Evolutionary conservation across 2,329 filamentous ascomycete species (phyloP), one percentile per base, ranked within the genome.

Genomic region (Diaporthe sp.): DNA sequence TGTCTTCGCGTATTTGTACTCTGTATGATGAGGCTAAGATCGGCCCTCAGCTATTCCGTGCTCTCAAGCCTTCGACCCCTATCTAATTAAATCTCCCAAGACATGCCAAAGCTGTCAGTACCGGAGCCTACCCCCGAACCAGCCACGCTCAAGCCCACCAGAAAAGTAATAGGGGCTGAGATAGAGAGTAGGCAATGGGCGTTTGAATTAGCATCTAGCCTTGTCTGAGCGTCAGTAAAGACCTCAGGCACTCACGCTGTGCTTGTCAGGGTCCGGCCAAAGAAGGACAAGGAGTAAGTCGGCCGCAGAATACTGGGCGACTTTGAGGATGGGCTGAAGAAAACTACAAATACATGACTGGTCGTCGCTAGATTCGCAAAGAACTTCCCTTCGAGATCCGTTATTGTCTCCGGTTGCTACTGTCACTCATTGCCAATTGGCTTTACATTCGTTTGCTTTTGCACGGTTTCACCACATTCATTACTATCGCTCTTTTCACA

Each of bases 341-440:
- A 10, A 27, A 53, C 4, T 68, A 53, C 47, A 53, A 53, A 68
- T 53, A 68, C 9, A 19, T 15, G n/a, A 53, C 30, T 12, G 3
- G 32, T 27, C 8, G 12, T 50, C 1, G 8, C 47, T 13, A 37
- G 22, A 19, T 13, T 19, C 2, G 13, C 19, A 7, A 39, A 53
- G 47, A 15, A 13, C 4, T 22, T 25, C 22, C 17, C 1, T n/a
- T 39, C 10, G 32, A 12, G 15, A 53, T n/a, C 44, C 50, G 17
- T 8, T 15, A 39, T 19, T 6, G 10, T 6, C 13, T 37, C 9
- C 15, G 3, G 2, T 53, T 35, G 1, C 8, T 30, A 39, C 2
- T 53, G 32, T 68, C 63, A 13, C n/a, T 68, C 47, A 22, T 68
- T 68, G 44, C 63, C 63, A 27, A 4, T 17, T 30, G 63, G 63